These are phyloP conservation scores for Incumbomyces lentus DNA, from an alignment of 2,329 filamentous ascomycete species.

Conservation along the genomic window DNA sequence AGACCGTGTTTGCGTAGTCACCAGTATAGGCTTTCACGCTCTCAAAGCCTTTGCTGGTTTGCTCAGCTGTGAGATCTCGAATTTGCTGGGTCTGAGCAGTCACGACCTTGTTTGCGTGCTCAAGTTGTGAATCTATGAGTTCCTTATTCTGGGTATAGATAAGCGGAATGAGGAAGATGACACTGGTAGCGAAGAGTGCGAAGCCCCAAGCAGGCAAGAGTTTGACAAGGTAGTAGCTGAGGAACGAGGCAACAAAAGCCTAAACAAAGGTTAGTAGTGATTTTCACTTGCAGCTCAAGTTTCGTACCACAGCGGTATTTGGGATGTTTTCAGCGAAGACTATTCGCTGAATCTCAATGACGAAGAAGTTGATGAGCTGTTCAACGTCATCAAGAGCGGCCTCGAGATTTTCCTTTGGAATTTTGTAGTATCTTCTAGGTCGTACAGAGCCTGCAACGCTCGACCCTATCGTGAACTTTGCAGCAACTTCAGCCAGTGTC, in stretches of 20 bases:
- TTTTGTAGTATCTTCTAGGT: constrained; percentile 55
- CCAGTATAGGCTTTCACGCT: constrained; percentile 49
- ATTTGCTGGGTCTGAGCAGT: constrained; percentile 50
- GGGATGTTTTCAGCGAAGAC: constrained; percentile 56
- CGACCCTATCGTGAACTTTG: constrained; percentile 45
- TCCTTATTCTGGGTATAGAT: constrained; percentile 57
- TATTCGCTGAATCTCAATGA: constrained; percentile 57
- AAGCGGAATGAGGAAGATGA: constrained; percentile 50
- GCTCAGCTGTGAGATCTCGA: constrained; percentile 50
- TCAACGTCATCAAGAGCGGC: constrained; percentile 51
- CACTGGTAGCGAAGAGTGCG: constrained; percentile 44
- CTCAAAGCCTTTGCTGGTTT: constrained; percentile 48
- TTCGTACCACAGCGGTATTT: constrained; percentile 48
- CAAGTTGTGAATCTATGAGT: constrained; percentile 50
- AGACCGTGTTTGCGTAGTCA: constrained; percentile 51
- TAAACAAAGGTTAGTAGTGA: constrained; percentile 22
- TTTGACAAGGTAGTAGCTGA: constrained; percentile 56
- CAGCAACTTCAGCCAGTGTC: constrained; percentile 47
- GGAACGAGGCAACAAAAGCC: constrained; percentile 50
- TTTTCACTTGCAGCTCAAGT: neutral
- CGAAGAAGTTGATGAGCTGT: constrained; percentile 57
- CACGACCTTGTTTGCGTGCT: constrained; percentile 44
- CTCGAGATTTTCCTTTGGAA: constrained; percentile 54
- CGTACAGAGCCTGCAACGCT: constrained; percentile 52
- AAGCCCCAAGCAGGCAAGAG: constrained; percentile 56